Evolutionary conservation across 768 basidiomycete genomes (phyloP).

Genomic region (Filobasidium wieringae): DNA sequence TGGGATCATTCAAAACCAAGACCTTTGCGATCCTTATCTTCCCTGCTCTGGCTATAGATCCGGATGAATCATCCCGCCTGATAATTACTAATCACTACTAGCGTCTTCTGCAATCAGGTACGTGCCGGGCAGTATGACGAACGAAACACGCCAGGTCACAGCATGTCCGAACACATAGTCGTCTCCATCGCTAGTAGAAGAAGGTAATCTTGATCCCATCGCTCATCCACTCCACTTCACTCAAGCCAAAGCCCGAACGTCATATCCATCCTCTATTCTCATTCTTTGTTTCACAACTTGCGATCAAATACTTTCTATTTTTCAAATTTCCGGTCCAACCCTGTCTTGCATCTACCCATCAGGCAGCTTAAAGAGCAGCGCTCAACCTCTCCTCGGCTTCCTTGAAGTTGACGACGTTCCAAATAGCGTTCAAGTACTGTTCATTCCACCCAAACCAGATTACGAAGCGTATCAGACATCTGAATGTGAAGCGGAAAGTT

Average conservation of each 20-base stretch:
- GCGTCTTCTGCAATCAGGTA: too few relatives aligned
- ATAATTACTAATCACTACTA: too few relatives aligned
- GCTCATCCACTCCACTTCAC: not conserved
- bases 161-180: conserved; percentile 1
- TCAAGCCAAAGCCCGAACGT: not conserved
- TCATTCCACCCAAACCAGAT: not conserved
- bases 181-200: not conserved
- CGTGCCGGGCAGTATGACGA: too few relatives aligned
- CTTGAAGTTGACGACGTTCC: conserved; percentile 91
- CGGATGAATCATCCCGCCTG: too few relatives aligned
- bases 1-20: too few relatives aligned
- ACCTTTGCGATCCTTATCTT: too few relatives aligned
- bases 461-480: not conserved
- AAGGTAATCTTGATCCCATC: not conserved
- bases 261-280: not conserved
- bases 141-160: too few relatives aligned
- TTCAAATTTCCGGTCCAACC: not conserved
- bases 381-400: conserved; percentile 64
- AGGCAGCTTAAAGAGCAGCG: not conserved
- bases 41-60: too few relatives aligned
- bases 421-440: conserved; percentile 87
- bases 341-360: not conserved
- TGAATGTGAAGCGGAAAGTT: not conserved
- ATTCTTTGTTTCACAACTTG: not conserved
- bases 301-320: not conserved